Evolutionary conservation across 2,329 filamentous ascomycete species (phyloP), one percentile per base, ranked within the genome.

Genomic region (Lasiodiplodia sp.): DNA sequence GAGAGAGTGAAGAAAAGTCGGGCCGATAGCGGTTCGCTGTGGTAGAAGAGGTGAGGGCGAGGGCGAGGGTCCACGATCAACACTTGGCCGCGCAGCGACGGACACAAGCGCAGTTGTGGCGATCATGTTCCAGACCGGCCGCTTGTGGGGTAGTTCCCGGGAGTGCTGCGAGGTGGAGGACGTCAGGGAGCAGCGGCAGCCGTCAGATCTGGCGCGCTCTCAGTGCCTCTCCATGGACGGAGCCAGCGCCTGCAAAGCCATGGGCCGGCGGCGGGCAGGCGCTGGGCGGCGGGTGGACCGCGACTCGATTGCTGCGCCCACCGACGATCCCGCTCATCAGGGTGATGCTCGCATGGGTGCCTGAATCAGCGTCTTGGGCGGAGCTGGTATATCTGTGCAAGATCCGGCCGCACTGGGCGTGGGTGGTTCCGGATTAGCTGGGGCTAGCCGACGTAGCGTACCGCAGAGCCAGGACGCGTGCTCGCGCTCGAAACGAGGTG

Each of bases 301-400:
- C 60, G 60, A 64, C 60, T 64, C 60, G 60, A 64, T 64, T 52
- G 60, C 60, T 64, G 60, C 60, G 60, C 60, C 60, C 47, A 64
- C 60, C 60, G 60, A 64, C 60, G 60, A 64, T 64, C 60, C 44
- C 60, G 60, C 60, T 64, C 60, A 64, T 64, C 60, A 64, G 60
- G 60, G 60, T 64, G 60, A 64, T 64, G 60, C 44, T 52, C 47
- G 47, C 60, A 64, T 62, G 60, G 58, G 58, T 63, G 40, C 60
- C 51, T 64, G 60, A 64, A 52, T 64, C 60, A 64, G 60, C 28
- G 25, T 21, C 44, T 38, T 60, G 56, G 37, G 21, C 25, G 18
- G n/a, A 31, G 58, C 40, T 52, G 47, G 10, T 64, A 52, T 52
- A 52, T 64, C 44, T 52, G 16, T 38, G 44, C 60, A 49, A 64